These are phyloP conservation scores for Tulasnella sp. DNA, from an alignment of 768 basidiomycete genomes.

Conservation along the genomic window DNA sequence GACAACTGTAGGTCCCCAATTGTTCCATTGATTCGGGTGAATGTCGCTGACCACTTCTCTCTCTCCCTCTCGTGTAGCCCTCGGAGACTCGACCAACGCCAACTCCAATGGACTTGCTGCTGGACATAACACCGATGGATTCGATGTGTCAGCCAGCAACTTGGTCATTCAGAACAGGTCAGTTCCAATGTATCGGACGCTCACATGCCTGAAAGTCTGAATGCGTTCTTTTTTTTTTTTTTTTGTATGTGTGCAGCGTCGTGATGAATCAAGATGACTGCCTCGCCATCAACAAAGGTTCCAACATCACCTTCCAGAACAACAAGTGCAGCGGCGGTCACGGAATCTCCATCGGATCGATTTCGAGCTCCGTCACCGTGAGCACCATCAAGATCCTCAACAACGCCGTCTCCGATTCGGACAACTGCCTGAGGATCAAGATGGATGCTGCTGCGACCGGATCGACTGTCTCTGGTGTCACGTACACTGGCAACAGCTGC, in stretches of 20 bases:
- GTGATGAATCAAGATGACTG: conserved; percentile 44
- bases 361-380: conserved; percentile 37
- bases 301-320: conserved; percentile 30
- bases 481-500: conserved; percentile 36
- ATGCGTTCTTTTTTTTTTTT: conserved; percentile 15
- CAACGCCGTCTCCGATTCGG: conserved; percentile 47
- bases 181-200: neutral
- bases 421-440: conserved; percentile 43
- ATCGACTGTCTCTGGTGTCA: conserved; percentile 20
- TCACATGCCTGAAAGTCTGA: neutral
- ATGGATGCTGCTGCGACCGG: conserved; percentile 20
- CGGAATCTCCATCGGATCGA: conserved; percentile 56
- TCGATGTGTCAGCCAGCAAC: conserved; percentile 12
- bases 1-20: conserved; percentile 41
- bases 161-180: conserved; percentile 15
- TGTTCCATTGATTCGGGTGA: neutral
- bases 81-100: conserved; percentile 42
- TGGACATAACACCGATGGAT: conserved; percentile 25
- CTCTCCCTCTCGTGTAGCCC: conserved; percentile 34
- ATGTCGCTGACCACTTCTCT: conserved; percentile 24
- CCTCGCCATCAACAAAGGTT: conserved; percentile 40
- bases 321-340: conserved; percentile 52
- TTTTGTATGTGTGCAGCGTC: conserved; percentile 1
- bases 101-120: conserved; percentile 42
- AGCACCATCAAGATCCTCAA: conserved; percentile 37